Percentiles rank a stretch among this genome's conserved stretches.
phyloP scores from a whole-genome alignment of 148 eudicot genomes.

The Nepenthes gracilis region DNA sequence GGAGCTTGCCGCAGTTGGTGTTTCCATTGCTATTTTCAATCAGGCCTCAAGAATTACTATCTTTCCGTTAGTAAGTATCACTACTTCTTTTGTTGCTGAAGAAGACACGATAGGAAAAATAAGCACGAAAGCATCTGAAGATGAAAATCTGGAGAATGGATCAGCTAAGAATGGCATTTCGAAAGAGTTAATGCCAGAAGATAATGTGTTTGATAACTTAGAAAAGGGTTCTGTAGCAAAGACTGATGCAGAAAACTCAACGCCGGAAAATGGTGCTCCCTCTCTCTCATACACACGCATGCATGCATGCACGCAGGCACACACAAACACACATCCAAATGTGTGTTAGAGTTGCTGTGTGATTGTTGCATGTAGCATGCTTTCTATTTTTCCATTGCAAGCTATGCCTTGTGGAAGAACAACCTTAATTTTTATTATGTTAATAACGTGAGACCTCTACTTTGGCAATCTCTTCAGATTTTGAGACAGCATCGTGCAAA shows the following conservation, averaged over 20 bases:
- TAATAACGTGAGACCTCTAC: background rate
- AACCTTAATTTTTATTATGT: no score
- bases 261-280: background rate
- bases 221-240: background rate
- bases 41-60: constrained; percentile 33
- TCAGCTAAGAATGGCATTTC: background rate
- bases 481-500: background rate
- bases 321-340: no score
- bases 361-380: background rate
- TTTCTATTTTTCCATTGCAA: background rate
- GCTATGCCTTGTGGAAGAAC: no score
- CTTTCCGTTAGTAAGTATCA: constrained; percentile 32
- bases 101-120: constrained; percentile 16
- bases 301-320: no score
- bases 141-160: constrained; percentile 4
- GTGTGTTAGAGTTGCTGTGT: background rate
- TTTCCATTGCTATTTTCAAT: constrained; percentile 33
- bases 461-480: background rate
- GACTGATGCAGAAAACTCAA: background rate
- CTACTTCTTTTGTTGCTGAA: constrained; percentile 42
- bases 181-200: background rate
- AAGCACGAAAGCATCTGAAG: constrained; percentile 1
- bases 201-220: background rate
- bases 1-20: constrained; percentile 39
- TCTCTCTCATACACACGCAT: background rate